Evolutionary conservation across 345 rosid species (phyloP), one percentile per base, ranked within the genome.

Genomic region (Citrus hindsii): DNA sequence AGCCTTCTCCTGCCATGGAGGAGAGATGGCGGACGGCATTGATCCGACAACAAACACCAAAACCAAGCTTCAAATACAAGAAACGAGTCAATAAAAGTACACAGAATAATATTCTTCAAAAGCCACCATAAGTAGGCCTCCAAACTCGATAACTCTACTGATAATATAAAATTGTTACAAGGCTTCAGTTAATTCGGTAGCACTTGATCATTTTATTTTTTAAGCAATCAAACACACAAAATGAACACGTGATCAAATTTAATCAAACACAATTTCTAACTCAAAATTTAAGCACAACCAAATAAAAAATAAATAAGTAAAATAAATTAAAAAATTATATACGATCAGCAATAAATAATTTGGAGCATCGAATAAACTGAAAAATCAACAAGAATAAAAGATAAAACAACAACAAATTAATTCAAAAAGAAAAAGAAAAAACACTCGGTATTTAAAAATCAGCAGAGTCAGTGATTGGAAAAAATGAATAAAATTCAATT

Each of bases 1-100:
- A 58, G 99, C 92, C 85, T 80, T 90, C 76, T 93, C 97, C 78
- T 92, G 94, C 99, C 98, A 93, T 83, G 82, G 97, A 22, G 92
- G 94, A 83, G 95, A 87, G 81, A 76, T 77, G 4, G 87, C 87
- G 46, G 97, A 88, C 86, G 97, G 88, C 99, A 95, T 95, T 82
- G 84, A 35, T 76, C 83, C 74, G 62, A 69, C 77, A 80, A 35
- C 74, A 27, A 79, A 70, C 72, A 79, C 56, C 77, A 30, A 38
- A 48, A 51, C n/a, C 59, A 46, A 62, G 48, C 66, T 18, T n/a
- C 48, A 22, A 24, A 65, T 46, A 12, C 18, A 46, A 3, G 51
- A 24, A 5, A 5, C 3, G 32, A 28, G 64, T 16, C 48, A 48
- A 73, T 19, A 64, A 22, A 64, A 48, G 5, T 46, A 46, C 51